Conservation (phyloP, 345 rosid genomes). For the Boechera retrofracta region DNA sequence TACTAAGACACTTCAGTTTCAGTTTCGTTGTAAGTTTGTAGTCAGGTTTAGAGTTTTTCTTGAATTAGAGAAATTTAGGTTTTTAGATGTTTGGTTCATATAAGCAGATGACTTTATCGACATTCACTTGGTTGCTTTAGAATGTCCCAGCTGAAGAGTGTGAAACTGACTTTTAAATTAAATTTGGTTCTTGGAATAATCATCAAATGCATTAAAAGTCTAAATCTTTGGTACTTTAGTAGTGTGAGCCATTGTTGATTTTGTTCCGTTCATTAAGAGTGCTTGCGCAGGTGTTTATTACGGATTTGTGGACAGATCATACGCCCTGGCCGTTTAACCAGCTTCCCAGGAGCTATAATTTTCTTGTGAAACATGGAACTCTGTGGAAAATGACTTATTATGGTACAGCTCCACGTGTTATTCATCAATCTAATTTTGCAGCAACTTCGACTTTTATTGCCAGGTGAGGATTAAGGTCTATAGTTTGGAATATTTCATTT, state of each 20-base stretch:
- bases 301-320: conserved; percentile 98
- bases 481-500: background rate
- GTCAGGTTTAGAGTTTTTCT: conserved; percentile 3
- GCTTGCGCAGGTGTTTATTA: conserved; percentile 83
- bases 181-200: background rate
- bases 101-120: background rate
- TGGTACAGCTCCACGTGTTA: conserved; percentile 82
- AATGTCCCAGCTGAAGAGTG: conserved; percentile 3
- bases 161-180: background rate
- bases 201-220: background rate
- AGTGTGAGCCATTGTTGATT: conserved; percentile 30
- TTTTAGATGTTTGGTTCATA: conserved; percentile 15
- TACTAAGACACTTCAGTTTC: background rate
- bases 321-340: conserved; percentile 99
- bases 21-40: background rate
- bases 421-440: conserved; percentile 96
- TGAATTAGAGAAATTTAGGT: background rate
- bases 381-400: conserved; percentile 94
- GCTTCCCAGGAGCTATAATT: conserved; percentile 93
- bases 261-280: conserved; percentile 47
- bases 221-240: background rate
- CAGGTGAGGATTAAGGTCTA: conserved; percentile 60
- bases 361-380: conserved; percentile 91
- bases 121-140: conserved; percentile 23
- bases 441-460: conserved; percentile 97